Percentiles rank a stretch among this genome's conserved stretches.
These are phyloP conservation scores for Thoreauomyces humboldtii DNA, from an alignment of 192 early-diverging fungal genomes.

Conservation along the genomic window DNA sequence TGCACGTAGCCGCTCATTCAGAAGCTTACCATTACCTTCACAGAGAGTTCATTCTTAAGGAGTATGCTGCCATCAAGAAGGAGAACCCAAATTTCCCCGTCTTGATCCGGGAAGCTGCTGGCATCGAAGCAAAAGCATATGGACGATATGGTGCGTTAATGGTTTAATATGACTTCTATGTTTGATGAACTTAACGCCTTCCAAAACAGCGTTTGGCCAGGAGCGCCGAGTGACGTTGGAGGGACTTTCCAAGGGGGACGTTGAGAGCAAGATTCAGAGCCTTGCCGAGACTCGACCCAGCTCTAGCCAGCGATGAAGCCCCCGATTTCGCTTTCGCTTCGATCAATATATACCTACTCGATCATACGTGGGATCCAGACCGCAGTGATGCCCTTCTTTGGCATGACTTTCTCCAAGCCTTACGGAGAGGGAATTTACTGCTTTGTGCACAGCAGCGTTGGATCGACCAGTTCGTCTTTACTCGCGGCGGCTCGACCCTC, in stretches of 20 bases:
- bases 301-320: slow-evolving; percentile 14
- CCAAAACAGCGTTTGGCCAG: slow-evolving; percentile 67
- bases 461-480: too few species aligned
- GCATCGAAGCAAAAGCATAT: slow-evolving; percentile 81
- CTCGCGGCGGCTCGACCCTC: too few species aligned
- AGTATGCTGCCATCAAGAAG: slow-evolving; percentile 78
- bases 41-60: slow-evolving; percentile 82
- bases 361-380: too few species aligned
- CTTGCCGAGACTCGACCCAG: slow-evolving; percentile 45
- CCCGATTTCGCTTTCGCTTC: too few species aligned
- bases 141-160: slow-evolving; percentile 82
- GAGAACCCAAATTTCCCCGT: slow-evolving; percentile 87
- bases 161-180: too few species aligned
- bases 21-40: too few species aligned
- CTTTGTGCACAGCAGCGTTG: too few species aligned
- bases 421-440: too few species aligned
- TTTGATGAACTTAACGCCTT: not conserved
- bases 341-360: too few species aligned
- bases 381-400: too few species aligned
- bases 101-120: slow-evolving; percentile 82
- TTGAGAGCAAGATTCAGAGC: slow-evolving; percentile 68
- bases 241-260: slow-evolving; percentile 65
- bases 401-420: too few species aligned
- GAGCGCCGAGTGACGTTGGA: slow-evolving; percentile 80
- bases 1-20: too few species aligned